These are phyloP conservation scores for Russula sp. DNA, from an alignment of 768 basidiomycete genomes.

Conservation along the genomic window DNA sequence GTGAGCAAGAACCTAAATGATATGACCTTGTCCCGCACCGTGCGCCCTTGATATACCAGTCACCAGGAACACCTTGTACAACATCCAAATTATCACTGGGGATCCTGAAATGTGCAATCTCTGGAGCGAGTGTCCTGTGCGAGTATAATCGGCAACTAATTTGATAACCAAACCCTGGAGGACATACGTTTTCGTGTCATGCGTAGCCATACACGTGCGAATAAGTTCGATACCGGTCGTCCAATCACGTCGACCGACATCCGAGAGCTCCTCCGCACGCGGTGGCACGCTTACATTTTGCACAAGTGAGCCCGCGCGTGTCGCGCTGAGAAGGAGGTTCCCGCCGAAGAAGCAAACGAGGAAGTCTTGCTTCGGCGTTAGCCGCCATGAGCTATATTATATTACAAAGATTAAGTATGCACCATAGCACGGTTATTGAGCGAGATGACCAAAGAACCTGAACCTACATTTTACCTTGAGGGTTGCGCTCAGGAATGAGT, in stretches of 20 bases:
- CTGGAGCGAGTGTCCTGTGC: slow-evolving; percentile 75
- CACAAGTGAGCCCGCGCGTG: slow-evolving; percentile 54
- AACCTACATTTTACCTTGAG: slow-evolving; percentile 39
- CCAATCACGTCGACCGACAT: slow-evolving; percentile 73
- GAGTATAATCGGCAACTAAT: neutral
- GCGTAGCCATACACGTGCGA: slow-evolving; percentile 83
- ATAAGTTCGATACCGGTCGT: slow-evolving; percentile 74
- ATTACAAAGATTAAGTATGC: neutral
- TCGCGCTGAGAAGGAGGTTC: slow-evolving; percentile 87
- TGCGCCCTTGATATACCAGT: slow-evolving; percentile 93
- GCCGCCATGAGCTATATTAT: slow-evolving; percentile 58
- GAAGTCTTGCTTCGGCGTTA: slow-evolving; percentile 90
- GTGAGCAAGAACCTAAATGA: neutral
- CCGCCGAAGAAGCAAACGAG: slow-evolving; percentile 94
- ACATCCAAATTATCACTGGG: slow-evolving; percentile 53
- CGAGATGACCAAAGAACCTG: neutral
- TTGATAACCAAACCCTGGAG: neutral
- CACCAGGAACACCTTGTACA: slow-evolving; percentile 46
- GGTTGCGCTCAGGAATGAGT: slow-evolving; percentile 55
- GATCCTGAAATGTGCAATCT: slow-evolving; percentile 83
- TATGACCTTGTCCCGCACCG: slow-evolving; percentile 40
- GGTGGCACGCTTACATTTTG: slow-evolving; percentile 67
- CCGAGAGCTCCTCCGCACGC: slow-evolving; percentile 55
- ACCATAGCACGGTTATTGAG: neutral
- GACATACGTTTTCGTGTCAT: slow-evolving; percentile 77